A percentile compares a stretch with the other conserved stretches of the same genome.
Conservation (phyloP, 805 yeast species). For the Saccharomycodes ludwigii region DNA sequence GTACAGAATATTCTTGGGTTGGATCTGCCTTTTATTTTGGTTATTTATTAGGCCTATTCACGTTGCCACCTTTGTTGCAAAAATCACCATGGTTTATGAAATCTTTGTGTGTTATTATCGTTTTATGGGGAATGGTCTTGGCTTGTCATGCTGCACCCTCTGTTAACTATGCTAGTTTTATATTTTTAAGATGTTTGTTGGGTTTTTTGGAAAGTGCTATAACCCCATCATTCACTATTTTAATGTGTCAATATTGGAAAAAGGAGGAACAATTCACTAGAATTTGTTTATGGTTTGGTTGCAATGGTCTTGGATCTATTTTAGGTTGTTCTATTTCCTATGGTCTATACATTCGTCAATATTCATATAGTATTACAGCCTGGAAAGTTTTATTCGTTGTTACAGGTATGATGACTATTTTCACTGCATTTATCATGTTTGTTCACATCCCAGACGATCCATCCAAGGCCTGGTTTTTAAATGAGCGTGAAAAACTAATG, state of each 20-base stretch:
- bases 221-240: constrained; percentile 43
- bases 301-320: constrained; percentile 34
- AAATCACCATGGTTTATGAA: constrained; percentile 41
- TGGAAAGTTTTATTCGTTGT: constrained; percentile 54
- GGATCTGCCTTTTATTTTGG: constrained; percentile 57
- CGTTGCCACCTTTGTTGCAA: constrained; percentile 36
- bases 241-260: constrained; percentile 49
- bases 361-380: constrained; percentile 29
- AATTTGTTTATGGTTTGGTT: constrained; percentile 32
- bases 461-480: constrained; percentile 33
- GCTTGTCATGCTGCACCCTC: constrained; percentile 41
- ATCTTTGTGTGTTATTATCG: constrained; percentile 33
- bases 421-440: constrained; percentile 34
- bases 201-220: constrained; percentile 43
- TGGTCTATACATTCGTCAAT: constrained; percentile 30
- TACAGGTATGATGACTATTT: constrained; percentile 45
- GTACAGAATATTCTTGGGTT: constrained; percentile 36
- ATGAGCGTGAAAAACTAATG: constrained; percentile 32
- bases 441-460: constrained; percentile 49
- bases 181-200: constrained; percentile 35
- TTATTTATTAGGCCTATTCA: constrained; percentile 30
- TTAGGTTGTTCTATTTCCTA: constrained; percentile 44
- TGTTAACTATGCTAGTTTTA: constrained; percentile 30
- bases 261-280: constrained; percentile 32
- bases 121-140: constrained; percentile 53